phyloP scores from a whole-genome alignment of 164 flowering plant genomes.

The Berberis thunbergii region DNA sequence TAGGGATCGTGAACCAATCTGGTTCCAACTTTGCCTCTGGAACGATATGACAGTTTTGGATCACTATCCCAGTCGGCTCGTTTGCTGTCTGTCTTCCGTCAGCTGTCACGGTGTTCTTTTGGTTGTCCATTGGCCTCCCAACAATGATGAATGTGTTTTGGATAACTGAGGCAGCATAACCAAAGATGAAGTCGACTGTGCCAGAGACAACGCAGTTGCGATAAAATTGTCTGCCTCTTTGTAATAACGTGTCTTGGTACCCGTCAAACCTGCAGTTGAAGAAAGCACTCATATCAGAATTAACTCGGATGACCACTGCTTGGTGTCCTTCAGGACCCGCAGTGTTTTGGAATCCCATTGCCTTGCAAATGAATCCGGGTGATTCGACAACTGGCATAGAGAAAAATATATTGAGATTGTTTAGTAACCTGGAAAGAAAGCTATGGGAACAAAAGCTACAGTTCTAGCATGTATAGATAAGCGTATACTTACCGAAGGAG shows the following conservation, averaged over 20 bases:
- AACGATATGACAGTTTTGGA: slow-evolving; percentile 48
- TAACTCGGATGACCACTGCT: slow-evolving; percentile 46
- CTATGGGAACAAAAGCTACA: background rate
- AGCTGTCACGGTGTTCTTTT: slow-evolving; percentile 40
- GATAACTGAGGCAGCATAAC: slow-evolving; percentile 30
- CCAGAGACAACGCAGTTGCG: slow-evolving; percentile 9
- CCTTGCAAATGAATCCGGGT: slow-evolving; percentile 31
- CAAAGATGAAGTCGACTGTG: slow-evolving; percentile 57
- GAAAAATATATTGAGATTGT: background rate
- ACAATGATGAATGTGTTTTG: slow-evolving; percentile 40
- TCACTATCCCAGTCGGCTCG: slow-evolving; percentile 30
- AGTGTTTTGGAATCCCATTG: slow-evolving; percentile 51
- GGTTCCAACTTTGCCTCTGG: slow-evolving; percentile 30
- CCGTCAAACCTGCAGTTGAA: slow-evolving; percentile 54
- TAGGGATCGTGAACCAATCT: slow-evolving; percentile 15
- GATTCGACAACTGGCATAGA: slow-evolving; percentile 31
- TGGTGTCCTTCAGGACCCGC: slow-evolving; percentile 64
- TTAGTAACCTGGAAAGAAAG: background rate
- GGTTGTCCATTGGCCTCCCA: slow-evolving; percentile 38
- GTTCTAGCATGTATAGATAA: background rate
- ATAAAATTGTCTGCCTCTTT: slow-evolving; percentile 44
- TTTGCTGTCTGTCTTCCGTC: slow-evolving; percentile 25
- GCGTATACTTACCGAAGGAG: slow-evolving; percentile 25
- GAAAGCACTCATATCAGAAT: slow-evolving; percentile 34
- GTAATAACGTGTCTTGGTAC: slow-evolving; percentile 49